Base-by-base conservation (phyloP, 768 basidiomycete species). In the Mycena vitilis region DNA sequence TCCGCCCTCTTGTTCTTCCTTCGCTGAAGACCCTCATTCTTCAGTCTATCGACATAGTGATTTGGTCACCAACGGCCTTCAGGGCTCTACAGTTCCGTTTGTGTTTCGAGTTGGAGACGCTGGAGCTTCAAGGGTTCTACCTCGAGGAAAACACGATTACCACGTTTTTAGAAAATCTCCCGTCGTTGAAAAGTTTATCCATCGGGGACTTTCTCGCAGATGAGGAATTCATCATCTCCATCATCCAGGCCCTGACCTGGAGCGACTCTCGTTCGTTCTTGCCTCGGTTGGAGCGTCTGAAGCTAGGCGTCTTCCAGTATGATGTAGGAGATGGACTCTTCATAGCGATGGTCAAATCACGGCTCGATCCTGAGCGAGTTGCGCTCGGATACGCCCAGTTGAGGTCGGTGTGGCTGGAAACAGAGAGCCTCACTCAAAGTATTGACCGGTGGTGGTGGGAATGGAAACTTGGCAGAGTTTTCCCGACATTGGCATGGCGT, bases 221-320 rank as follows among this genome's bases (percentile, higher is more conserved):
- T 42, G 40, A 42, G 12, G 40, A 30, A 30, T 3, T 42, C 40
- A 42, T 2, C 40, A 42, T 11, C 1, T 42, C 40, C 16, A 42
- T 49, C 23, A 22, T 49, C 48, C 48, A 22, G n/a, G 48, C 22
- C 5, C 23, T 49, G 48, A 23, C 48, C 2, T 49, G 48, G 48
- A 23, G 25, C 20, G 48, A 23, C 48, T 11, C 23, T 12, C 48
- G 23, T 23, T 49, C 52, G 9, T 36, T 54, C 16, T 15, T 54
- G n/a, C 52, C 30, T 54, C 30, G 18, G 15, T 34, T 54, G 52
- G 52, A 54, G 52, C 52, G 52, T 15, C 52, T 54, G 34, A 54
- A 54, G 34, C 23, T 54, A 34, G 34, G 52, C 2, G 18, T 54
- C 36, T 20, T 20, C 7, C 13, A 16, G 52, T 20, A 5, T 34